Percentiles rank a stretch among this genome's conserved stretches.
Evolutionary conservation across 2,329 filamentous ascomycete genomes (phyloP).

Genomic region (Karstenula rhodostoma): DNA sequence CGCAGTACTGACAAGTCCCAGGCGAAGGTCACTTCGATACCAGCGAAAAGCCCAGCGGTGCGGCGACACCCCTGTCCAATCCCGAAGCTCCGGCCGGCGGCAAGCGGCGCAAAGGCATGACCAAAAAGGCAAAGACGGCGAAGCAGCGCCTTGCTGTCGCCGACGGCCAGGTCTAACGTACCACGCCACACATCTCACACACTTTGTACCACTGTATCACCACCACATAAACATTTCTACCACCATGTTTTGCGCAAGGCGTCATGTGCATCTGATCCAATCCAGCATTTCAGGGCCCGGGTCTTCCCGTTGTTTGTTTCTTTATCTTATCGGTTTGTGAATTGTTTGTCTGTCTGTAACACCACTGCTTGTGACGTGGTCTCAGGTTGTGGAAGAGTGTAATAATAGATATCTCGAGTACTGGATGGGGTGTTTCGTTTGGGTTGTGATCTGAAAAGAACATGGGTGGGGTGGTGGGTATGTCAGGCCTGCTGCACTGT

Average conservation of each 20-base stretch:
- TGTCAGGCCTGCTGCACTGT: not conserved
- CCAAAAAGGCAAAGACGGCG: slow-evolving; percentile 62
- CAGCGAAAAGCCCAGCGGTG: slow-evolving; percentile 81
- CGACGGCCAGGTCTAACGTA: slow-evolving; percentile 51
- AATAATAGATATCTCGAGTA: slow-evolving; percentile 4
- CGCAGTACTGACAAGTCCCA: slow-evolving; percentile 53
- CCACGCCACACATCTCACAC: not conserved
- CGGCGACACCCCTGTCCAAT: slow-evolving; percentile 78
- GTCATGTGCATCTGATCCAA: not conserved
- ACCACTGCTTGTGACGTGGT: too few species aligned
- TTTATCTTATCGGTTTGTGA: not conserved
- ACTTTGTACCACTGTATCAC: slow-evolving; percentile 11
- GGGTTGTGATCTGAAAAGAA: not conserved
- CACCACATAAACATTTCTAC: slow-evolving; percentile 9
- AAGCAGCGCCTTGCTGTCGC: slow-evolving; percentile 59
- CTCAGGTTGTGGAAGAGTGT: not conserved
- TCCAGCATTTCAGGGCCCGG: slow-evolving; percentile 6
- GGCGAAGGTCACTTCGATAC: slow-evolving; percentile 98
- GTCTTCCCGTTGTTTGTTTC: slow-evolving; percentile 1
- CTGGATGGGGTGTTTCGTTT: not conserved
- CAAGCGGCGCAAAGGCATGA: slow-evolving; percentile 62
- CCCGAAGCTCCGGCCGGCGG: slow-evolving; percentile 33
- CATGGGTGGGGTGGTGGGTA: not conserved
- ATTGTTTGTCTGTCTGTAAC: not conserved
- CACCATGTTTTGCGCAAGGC: slow-evolving; percentile 14